Percentiles rank a stretch among this genome's conserved stretches.
phyloP scores from a whole-genome alignment of 306 rosid genomes.

The Sphenostylis stenocarpa region DNA sequence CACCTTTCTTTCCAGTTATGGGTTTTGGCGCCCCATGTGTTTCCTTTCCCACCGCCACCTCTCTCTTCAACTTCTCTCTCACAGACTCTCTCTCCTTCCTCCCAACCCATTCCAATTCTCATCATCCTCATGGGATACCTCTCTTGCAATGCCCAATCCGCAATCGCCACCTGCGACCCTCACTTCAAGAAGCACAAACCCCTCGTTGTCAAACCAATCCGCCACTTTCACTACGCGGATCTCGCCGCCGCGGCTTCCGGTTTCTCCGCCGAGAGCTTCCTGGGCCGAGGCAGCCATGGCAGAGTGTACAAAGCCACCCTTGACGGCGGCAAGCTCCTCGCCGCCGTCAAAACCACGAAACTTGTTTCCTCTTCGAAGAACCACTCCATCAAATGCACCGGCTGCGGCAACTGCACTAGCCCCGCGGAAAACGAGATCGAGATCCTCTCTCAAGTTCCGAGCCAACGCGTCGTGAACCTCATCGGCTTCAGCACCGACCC shows the following conservation, averaged over 20 bases:
- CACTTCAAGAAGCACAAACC: constrained; percentile 48
- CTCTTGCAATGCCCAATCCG: constrained; percentile 78
- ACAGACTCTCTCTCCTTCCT: not conserved
- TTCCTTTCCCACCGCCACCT: not conserved
- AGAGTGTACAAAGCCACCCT: constrained; percentile 71
- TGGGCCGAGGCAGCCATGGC: constrained; percentile 92
- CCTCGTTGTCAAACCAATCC: constrained; percentile 26
- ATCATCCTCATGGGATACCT: constrained; percentile 57
- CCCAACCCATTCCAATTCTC: not conserved
- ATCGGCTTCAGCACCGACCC: constrained; percentile 66
- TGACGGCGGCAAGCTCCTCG: constrained; percentile 61
- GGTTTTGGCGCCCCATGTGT: constrained; percentile 46
- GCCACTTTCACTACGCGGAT: constrained; percentile 50
- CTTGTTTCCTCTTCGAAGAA: not conserved
- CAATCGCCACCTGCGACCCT: constrained; percentile 72
- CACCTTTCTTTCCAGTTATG: constrained; percentile 40
- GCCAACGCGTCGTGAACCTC: constrained; percentile 71
- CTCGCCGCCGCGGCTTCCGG: constrained; percentile 56
- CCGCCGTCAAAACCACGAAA: constrained; percentile 73
- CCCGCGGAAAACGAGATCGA: constrained; percentile 90
- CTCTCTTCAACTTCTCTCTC: not conserved
- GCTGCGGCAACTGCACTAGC: constrained; percentile 50
- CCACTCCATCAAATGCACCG: constrained; percentile 26
- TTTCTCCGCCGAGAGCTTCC: constrained; percentile 64
- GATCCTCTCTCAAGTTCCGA: constrained; percentile 66